Conservation (phyloP, 306 rosid genomes). For the Potentilla sterilis region DNA sequence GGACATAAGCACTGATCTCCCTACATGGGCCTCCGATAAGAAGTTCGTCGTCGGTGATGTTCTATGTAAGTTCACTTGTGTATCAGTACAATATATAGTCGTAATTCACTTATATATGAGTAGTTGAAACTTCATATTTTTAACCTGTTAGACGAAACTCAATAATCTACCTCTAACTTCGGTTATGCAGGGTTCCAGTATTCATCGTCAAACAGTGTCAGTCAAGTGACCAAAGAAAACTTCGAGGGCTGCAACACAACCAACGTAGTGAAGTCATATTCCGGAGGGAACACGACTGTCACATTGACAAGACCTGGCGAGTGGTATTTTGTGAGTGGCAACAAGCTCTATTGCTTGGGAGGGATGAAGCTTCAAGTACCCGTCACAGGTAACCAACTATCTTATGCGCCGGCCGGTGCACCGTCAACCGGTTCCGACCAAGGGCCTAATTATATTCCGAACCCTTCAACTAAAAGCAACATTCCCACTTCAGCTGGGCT, state of each 20-base stretch:
- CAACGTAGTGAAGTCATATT: constrained; percentile 34
- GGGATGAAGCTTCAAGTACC: constrained; percentile 73
- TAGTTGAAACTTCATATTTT: no score
- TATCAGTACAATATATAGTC: no score
- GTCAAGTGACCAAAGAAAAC: constrained; percentile 57
- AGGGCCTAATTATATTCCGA: constrained; percentile 24
- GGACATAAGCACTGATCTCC: constrained; percentile 85
- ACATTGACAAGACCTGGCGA: constrained; percentile 62
- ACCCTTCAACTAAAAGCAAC: constrained; percentile 48
- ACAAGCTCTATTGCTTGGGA: constrained; percentile 72
- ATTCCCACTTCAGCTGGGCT: constrained; percentile 39
- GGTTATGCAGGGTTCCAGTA: constrained; percentile 58
- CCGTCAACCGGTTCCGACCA: constrained; percentile 42
- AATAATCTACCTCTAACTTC: not conserved
- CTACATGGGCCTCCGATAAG: constrained; percentile 60
- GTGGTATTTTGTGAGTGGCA: constrained; percentile 62
- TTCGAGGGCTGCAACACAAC: constrained; percentile 67
- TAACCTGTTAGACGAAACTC: not conserved
- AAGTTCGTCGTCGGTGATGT: constrained; percentile 57
- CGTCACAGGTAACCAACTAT: constrained; percentile 34
- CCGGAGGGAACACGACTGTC: constrained; percentile 70
- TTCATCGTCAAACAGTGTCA: constrained; percentile 56
- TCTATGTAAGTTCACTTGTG: constrained; percentile 36
- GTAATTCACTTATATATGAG: no score
- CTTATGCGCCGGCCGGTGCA: constrained; percentile 40